These are phyloP conservation scores for Rhizoclosmatium globosum DNA, from an alignment of 192 early-diverging fungal genomes.

Conservation along the genomic window DNA sequence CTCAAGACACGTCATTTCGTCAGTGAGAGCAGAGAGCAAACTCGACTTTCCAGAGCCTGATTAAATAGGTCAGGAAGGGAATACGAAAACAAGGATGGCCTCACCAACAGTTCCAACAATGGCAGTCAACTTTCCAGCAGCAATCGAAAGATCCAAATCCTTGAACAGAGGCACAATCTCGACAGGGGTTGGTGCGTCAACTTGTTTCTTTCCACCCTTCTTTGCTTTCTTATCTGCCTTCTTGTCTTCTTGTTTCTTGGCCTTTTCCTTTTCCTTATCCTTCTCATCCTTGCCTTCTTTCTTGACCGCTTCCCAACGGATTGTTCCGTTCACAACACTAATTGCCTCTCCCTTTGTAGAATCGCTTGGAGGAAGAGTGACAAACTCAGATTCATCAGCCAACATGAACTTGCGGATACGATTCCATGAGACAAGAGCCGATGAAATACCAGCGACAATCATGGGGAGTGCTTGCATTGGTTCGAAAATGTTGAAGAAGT, in stretches of 20 bases:
- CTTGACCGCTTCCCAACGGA: constrained; percentile 58
- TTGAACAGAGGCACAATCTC: constrained; percentile 24
- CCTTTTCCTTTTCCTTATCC: not conserved
- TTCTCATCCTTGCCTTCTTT: constrained; percentile 7
- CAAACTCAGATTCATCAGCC: constrained; percentile 56
- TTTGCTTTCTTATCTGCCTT: not conserved
- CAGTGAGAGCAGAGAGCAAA: constrained; percentile 76
- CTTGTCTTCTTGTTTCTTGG: constrained; percentile 55
- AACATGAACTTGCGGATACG: constrained; percentile 59
- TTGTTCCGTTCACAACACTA: constrained; percentile 56
- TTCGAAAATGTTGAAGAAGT: constrained; percentile 64
- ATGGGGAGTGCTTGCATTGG: constrained; percentile 60
- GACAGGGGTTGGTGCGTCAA: not conserved
- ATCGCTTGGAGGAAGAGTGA: not conserved
- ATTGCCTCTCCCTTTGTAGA: constrained; percentile 49
- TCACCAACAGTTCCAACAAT: constrained; percentile 76
- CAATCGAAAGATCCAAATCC: constrained; percentile 65
- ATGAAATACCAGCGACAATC: constrained; percentile 39
- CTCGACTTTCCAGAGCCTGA: constrained; percentile 78
- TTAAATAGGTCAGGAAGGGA: constrained; percentile 59
- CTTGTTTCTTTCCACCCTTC: not conserved
- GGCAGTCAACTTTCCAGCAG: constrained; percentile 74
- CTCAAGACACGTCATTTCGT: constrained; percentile 89
- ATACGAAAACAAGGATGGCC: constrained; percentile 70
- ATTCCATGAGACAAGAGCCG: constrained; percentile 7